Conservation (phyloP, 768 basidiomycete species). For the Auricularia sp. region DNA sequence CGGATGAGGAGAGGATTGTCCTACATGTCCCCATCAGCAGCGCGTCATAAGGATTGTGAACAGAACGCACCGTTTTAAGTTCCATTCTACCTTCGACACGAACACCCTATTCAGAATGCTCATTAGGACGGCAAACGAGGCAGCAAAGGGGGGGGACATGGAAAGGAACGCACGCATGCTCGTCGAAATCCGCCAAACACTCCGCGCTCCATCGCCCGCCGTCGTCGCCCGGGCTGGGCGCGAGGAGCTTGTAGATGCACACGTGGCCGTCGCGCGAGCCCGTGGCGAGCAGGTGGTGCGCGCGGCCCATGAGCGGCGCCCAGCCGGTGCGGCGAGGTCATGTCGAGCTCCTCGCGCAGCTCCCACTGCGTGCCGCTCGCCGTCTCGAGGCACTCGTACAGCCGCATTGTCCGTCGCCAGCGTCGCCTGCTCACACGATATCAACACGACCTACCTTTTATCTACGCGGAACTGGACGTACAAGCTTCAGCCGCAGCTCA, state of each 20-base stretch:
- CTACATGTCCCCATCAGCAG: slow-evolving; percentile 26
- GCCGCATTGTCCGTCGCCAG: slow-evolving; percentile 80
- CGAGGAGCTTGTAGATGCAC: slow-evolving; percentile 78
- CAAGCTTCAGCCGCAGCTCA: slow-evolving; percentile 81
- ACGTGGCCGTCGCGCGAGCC: slow-evolving; percentile 83
- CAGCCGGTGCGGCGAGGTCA: slow-evolving; percentile 46
- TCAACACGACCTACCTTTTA: background rate
- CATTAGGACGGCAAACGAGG: background rate
- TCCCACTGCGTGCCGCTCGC: slow-evolving; percentile 20
- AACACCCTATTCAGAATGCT: slow-evolving; percentile 38
- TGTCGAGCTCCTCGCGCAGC: no score
- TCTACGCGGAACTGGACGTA: slow-evolving; percentile 26
- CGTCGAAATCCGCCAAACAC: slow-evolving; percentile 78
- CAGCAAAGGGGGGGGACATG: background rate
- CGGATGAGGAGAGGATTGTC: slow-evolving; percentile 72
- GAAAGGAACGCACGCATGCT: slow-evolving; percentile 51
- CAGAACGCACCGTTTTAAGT: slow-evolving; percentile 61
- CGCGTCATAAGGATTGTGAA: background rate
- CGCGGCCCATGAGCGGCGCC: slow-evolving; percentile 90
- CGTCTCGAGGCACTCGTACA: slow-evolving; percentile 82
- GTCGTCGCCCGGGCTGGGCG: slow-evolving; percentile 36
- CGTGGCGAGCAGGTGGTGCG: slow-evolving; percentile 89
- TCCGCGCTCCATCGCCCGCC: slow-evolving; percentile 55
- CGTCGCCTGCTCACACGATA: slow-evolving; percentile 47
- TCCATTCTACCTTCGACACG: slow-evolving; percentile 88